phyloP scores from a whole-genome alignment of 2,329 filamentous ascomycete species.

The Arachnomyces sp. region DNA sequence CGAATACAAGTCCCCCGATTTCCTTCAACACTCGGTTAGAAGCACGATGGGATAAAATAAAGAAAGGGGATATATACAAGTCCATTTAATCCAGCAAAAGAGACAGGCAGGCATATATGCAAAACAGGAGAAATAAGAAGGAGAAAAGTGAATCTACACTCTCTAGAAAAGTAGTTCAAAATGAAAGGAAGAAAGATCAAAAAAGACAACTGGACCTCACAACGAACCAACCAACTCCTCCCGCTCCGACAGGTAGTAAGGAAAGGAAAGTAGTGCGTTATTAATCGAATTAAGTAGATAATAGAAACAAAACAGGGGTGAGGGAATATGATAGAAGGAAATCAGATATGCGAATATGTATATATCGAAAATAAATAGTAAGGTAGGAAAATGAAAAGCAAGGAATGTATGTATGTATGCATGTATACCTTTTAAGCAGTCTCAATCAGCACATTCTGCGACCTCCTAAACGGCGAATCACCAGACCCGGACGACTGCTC shows the following conservation, averaged over 20 bases:
- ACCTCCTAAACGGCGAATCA: conserved; percentile 9
- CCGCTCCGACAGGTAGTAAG: too few species aligned
- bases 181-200: too few species aligned
- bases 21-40: too few species aligned
- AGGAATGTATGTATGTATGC: neutral
- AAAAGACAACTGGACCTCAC: too few species aligned
- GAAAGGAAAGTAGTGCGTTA: too few species aligned
- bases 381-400: neutral
- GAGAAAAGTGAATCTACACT: neutral
- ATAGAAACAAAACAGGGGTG: too few species aligned
- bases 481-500: conserved; percentile 22
- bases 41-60: too few species aligned
- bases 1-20: too few species aligned
- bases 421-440: conserved; percentile 6
- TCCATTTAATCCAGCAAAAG: too few species aligned
- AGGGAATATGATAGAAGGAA: neutral
- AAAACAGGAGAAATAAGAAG: conserved; percentile 3
- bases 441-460: conserved; percentile 13
- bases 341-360: neutral
- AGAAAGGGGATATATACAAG: too few species aligned
- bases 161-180: neutral
- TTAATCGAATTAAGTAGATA: too few species aligned
- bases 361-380: neutral
- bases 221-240: too few species aligned
- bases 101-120: neutral